phyloP scores from a whole-genome alignment of 306 rosid genomes.

The Quercus parvula region DNA sequence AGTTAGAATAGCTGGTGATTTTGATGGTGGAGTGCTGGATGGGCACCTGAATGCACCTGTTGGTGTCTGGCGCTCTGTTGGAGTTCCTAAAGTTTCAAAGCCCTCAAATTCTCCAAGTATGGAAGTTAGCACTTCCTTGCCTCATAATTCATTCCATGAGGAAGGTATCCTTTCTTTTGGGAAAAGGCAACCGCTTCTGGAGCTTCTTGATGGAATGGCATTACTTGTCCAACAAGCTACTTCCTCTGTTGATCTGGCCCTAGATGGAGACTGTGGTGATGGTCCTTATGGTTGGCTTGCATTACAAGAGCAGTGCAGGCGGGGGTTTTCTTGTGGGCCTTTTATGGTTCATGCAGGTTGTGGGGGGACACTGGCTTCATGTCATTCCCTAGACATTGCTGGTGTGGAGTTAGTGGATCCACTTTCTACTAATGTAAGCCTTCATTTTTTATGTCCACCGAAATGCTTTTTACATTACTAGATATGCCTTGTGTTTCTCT shows the following conservation, averaged over 20 bases:
- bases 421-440: slow-evolving; percentile 87
- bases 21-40: slow-evolving; percentile 80
- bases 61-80: slow-evolving; percentile 96
- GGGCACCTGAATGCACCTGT: slow-evolving; percentile 90
- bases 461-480: slow-evolving; percentile 13
- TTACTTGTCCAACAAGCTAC: slow-evolving; percentile 94
- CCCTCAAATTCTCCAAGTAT: slow-evolving; percentile 66
- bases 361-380: slow-evolving; percentile 94
- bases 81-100: slow-evolving; percentile 70
- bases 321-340: slow-evolving; percentile 97
- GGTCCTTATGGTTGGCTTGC: slow-evolving; percentile 99
- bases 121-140: slow-evolving; percentile 74
- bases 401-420: slow-evolving; percentile 98
- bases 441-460: slow-evolving; percentile 3
- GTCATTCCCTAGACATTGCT: slow-evolving; percentile 97
- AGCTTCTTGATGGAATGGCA: slow-evolving; percentile 87
- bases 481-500: slow-evolving; percentile 9
- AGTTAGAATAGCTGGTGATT: slow-evolving; percentile 87
- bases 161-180: slow-evolving; percentile 83
- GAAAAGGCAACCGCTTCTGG: slow-evolving; percentile 95
- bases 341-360: slow-evolving; percentile 97
- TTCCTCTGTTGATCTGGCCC: slow-evolving; percentile 86
- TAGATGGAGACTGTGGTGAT: slow-evolving; percentile 92
- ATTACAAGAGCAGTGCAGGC: slow-evolving; percentile 96
- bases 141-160: slow-evolving; percentile 78